A percentile compares a stretch with the other conserved stretches of the same genome.
Conservation (phyloP, 2,329 filamentous ascomycete species). For the Cryphonectria radicalis region DNA sequence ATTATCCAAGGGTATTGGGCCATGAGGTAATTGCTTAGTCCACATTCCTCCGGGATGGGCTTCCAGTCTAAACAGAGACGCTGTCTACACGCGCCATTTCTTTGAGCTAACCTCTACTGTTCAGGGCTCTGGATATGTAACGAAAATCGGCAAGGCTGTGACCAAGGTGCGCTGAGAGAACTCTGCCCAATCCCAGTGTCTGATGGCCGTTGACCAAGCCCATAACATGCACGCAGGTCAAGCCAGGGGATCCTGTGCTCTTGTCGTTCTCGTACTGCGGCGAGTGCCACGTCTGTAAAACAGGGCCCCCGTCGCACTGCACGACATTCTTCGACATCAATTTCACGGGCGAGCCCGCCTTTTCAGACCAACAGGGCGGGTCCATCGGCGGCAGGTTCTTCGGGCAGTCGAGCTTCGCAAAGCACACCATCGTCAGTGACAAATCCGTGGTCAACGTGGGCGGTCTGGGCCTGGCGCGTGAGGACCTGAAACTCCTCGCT, state of each 20-base stretch:
- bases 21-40: slow-evolving; percentile 48
- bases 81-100: background rate
- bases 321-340: slow-evolving; percentile 52
- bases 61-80: background rate
- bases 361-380: slow-evolving; percentile 43
- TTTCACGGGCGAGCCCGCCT: slow-evolving; percentile 54
- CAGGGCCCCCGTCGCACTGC: slow-evolving; percentile 52
- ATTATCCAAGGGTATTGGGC: slow-evolving; percentile 45
- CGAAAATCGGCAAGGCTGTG: slow-evolving; percentile 46
- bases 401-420: slow-evolving; percentile 41
- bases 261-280: slow-evolving; percentile 53
- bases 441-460: slow-evolving; percentile 38
- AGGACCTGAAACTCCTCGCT: slow-evolving; percentile 36
- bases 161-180: slow-evolving; percentile 36
- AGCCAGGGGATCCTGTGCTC: slow-evolving; percentile 50
- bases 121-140: slow-evolving; percentile 52
- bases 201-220: too few species aligned
- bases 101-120: background rate
- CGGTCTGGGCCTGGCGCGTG: slow-evolving; percentile 15
- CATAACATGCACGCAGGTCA: slow-evolving; percentile 29
- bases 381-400: slow-evolving; percentile 41
- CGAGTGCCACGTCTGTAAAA: slow-evolving; percentile 52
- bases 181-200: background rate
- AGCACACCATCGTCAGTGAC: slow-evolving; percentile 38
- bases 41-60: background rate